A percentile compares a stretch with the other conserved stretches of the same genome.
Evolutionary conservation across 805 yeast species (phyloP).

Genomic region (Barnettozyma sucrosica): DNA sequence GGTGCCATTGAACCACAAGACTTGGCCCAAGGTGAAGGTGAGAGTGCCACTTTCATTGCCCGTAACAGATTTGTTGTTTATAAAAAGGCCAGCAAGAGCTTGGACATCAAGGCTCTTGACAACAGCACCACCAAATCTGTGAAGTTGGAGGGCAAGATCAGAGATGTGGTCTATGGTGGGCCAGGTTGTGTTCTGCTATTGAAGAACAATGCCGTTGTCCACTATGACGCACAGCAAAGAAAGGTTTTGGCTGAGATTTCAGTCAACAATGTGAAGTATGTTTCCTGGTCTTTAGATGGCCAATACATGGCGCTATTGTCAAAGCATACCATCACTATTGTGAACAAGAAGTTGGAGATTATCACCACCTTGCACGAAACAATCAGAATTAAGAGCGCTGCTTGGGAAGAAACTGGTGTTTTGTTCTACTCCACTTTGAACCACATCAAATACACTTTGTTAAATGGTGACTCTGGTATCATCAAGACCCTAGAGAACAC

Average conservation of each 20-base stretch:
- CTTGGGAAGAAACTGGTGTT: constrained; percentile 94
- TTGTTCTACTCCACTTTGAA: constrained; percentile 89
- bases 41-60: constrained; percentile 84
- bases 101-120: constrained; percentile 78
- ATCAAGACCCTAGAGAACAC: constrained; percentile 89
- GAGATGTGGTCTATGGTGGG: constrained; percentile 69
- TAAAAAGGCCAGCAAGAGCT: constrained; percentile 52
- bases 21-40: constrained; percentile 72
- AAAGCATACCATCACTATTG: constrained; percentile 89
- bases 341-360: constrained; percentile 68
- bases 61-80: constrained; percentile 91
- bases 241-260: constrained; percentile 63
- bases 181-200: constrained; percentile 80
- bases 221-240: constrained; percentile 91
- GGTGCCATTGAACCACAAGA: constrained; percentile 94
- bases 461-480: constrained; percentile 94
- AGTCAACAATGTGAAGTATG: constrained; percentile 80
- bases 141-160: constrained; percentile 59
- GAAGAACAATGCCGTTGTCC: constrained; percentile 64
- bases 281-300: constrained; percentile 83
- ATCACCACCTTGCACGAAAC: constrained; percentile 91
- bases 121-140: constrained; percentile 79
- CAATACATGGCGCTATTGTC: constrained; percentile 82
- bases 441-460: constrained; percentile 87
- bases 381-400: constrained; percentile 91